Base-by-base conservation (phyloP, 139 green algal species). In the Ettlia oleoabundans region DNA sequence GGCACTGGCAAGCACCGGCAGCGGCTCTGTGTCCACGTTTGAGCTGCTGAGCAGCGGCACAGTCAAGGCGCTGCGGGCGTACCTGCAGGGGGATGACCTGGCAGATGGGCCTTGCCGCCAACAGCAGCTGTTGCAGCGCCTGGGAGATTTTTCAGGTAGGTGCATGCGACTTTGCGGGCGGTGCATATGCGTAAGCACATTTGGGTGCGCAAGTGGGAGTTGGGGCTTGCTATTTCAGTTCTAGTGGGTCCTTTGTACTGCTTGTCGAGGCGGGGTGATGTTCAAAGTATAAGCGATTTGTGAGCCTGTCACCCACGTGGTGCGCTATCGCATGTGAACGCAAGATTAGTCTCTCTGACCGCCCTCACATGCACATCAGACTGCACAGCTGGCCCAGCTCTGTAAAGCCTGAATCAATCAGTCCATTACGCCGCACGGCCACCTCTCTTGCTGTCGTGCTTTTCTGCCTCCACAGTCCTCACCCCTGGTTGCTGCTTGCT, bases 31-130 rank as follows among this genome's bases (percentile, higher is more conserved):
- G n/a, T 96, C 90, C 24, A 95, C 95, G 18, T 99, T 98, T 89
- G 96, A 99, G 92, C 91, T 99, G 78, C 69, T 98, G 5, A 92
- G 82, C 83, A 96, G 92, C 68, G 94, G 95, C 1, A 86, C 85
- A 30, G 88, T 97, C 32, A 68, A 69, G n/a, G 70, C 87, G 32
- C 87, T 99, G 32, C 71, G 86, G 24, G 62, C 47, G 33, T 96
- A 94, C 89, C 85, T 99, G 72, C 83, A 81, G 22, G 87, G 85
- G 51, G 53, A 42, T 15, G 75, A 81, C 58, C 75, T 81, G 58
- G 21, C 22, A 15, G 73, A 80, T 2, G 52, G 33, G 10, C 35
- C 55, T 15, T 37, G 40, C 35, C 61, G 74, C 30, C 63, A 47
- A 28, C 43, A 52, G 63, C 24, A 3, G 21, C 81, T 93, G 85